Evolutionary conservation across 495 filamentous ascomycete species (phyloP).

Genomic region (Talaromyces ruber): DNA sequence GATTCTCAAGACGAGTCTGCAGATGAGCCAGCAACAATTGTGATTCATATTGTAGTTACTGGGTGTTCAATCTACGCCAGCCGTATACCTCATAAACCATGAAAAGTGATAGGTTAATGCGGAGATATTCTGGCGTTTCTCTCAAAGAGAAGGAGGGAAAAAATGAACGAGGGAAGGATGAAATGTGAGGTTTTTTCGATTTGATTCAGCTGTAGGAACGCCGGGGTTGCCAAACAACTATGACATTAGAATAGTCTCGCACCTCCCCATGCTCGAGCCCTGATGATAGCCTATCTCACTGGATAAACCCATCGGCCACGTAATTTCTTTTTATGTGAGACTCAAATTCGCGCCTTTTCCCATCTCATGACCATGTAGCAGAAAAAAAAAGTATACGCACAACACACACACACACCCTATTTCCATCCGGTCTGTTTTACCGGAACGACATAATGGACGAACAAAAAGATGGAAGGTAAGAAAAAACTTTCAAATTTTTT

Average conservation of each 20-base stretch:
- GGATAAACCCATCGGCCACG: background rate
- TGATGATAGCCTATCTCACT: background rate
- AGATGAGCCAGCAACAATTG: conserved; percentile 30
- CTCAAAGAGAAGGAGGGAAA: background rate
- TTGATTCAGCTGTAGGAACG: background rate
- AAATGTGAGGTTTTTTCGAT: background rate
- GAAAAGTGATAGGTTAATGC: conserved; percentile 28
- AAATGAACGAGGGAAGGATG: background rate
- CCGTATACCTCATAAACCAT: conserved; percentile 47
- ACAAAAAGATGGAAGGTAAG: background rate
- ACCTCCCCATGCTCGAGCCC: background rate
- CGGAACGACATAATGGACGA: conserved; percentile 39
- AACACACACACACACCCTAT: background rate
- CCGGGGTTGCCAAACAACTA: background rate
- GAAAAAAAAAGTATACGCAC: background rate
- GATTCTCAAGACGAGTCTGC: conserved; percentile 42
- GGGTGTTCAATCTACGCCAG: conserved; percentile 34
- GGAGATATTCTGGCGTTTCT: conserved; percentile 40
- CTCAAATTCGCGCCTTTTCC: background rate
- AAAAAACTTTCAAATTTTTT: background rate
- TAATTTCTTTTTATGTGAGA: background rate
- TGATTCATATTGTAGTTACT: background rate
- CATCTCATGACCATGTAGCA: background rate
- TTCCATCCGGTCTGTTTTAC: background rate
- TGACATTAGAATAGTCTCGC: background rate